These are phyloP conservation scores for Astragalus membranaceus DNA, from an alignment of 306 rosid species.

Conservation along the genomic window DNA sequence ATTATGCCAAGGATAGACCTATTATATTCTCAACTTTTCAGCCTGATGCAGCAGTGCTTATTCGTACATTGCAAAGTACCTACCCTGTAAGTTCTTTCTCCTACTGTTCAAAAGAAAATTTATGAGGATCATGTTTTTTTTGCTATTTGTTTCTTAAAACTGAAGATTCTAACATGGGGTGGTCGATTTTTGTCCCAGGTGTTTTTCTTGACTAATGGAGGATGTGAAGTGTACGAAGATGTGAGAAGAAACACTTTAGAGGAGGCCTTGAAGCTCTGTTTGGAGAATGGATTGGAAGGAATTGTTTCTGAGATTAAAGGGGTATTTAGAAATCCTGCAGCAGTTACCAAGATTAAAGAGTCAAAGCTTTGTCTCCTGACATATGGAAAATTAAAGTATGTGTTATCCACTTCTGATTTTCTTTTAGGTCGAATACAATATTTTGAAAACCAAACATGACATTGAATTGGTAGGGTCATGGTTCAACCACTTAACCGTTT, in stretches of 20 bases:
- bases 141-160: not conserved
- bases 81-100: constrained; percentile 48
- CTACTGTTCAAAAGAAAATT: not conserved
- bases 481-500: too few relatives aligned
- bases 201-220: constrained; percentile 89
- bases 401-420: too few relatives aligned
- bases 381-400: constrained; percentile 80
- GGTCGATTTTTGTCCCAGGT: constrained; percentile 39
- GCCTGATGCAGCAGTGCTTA: constrained; percentile 67
- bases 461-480: too few relatives aligned
- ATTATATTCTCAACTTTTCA: constrained; percentile 68
- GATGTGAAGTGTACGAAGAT: constrained; percentile 60
- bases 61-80: constrained; percentile 45
- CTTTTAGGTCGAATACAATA: too few relatives aligned
- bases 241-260: constrained; percentile 85
- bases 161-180: not conserved
- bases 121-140: not conserved
- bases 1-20: constrained; percentile 55
- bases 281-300: constrained; percentile 81
- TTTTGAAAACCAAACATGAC: too few relatives aligned
- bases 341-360: constrained; percentile 60
- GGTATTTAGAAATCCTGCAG: constrained; percentile 67
- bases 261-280: constrained; percentile 75
- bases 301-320: constrained; percentile 83
- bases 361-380: constrained; percentile 72